Percentiles rank a stretch among this genome's conserved stretches.
phyloP scores from a whole-genome alignment of 2,329 filamentous ascomycete species.

The Aureobasidium sp. region DNA sequence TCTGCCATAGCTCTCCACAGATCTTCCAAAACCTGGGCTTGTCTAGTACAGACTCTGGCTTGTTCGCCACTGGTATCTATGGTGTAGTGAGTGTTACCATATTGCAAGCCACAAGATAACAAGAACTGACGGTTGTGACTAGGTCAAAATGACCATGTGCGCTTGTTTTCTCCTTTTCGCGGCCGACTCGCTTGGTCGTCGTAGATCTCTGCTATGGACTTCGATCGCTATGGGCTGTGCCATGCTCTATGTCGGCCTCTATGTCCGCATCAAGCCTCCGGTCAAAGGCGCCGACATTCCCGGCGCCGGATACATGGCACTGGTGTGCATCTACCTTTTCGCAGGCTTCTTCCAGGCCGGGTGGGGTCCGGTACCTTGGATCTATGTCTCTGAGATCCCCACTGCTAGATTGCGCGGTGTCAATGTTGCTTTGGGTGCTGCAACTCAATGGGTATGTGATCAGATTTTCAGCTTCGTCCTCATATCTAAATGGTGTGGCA shows the following conservation, averaged over 20 bases:
- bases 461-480: not conserved
- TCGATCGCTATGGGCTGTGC: conserved; percentile 47
- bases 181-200: conserved; percentile 66
- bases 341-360: conserved; percentile 56
- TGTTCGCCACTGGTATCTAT: conserved; percentile 69
- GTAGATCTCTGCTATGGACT: conserved; percentile 42
- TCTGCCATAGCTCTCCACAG: conserved; percentile 38
- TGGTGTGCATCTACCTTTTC: conserved; percentile 67
- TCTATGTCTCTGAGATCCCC: conserved; percentile 64
- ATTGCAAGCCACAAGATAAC: not conserved
- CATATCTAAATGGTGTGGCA: conserved; percentile 32
- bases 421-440: conserved; percentile 62
- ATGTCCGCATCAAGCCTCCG: conserved; percentile 57
- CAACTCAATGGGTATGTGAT: conserved; percentile 45
- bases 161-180: conserved; percentile 63
- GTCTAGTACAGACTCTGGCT: conserved; percentile 47
- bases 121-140: not conserved
- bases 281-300: conserved; percentile 48
- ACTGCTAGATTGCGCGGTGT: conserved; percentile 58
- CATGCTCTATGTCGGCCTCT: conserved; percentile 67
- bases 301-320: conserved; percentile 61
- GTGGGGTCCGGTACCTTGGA: conserved; percentile 49
- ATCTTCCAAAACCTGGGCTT: conserved; percentile 64
- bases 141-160: conserved; percentile 58
- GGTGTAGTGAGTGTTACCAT: conserved; percentile 42